phyloP scores from a whole-genome alignment of 202 grass and related monocot species.

The Saccharum hybrid region DNA sequence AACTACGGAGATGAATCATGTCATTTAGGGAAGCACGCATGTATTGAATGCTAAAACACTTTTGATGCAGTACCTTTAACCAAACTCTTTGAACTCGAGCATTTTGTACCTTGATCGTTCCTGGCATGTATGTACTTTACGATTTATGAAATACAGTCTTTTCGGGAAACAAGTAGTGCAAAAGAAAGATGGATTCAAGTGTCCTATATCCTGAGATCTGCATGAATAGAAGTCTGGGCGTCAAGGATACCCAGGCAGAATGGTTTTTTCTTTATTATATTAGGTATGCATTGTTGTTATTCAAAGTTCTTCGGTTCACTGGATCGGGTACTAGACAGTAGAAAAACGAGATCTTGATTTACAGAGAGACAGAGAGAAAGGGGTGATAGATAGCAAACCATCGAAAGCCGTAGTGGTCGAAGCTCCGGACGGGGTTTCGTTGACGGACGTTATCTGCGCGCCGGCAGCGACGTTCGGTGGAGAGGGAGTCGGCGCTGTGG shows the following conservation, averaged over 20 bases:
- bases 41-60: background rate
- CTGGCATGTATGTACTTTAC: background rate
- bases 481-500: too few species aligned
- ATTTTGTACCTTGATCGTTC: background rate
- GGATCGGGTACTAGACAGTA: too few species aligned
- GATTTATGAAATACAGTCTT: background rate
- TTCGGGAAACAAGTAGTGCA: background rate
- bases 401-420: too few species aligned
- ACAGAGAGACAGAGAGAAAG: too few species aligned
- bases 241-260: background rate
- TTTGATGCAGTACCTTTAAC: background rate
- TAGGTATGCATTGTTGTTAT: background rate
- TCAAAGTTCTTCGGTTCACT: too few species aligned
- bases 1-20: too few species aligned
- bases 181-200: background rate
- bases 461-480: too few species aligned
- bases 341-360: too few species aligned
- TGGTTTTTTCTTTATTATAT: background rate
- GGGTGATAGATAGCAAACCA: too few species aligned
- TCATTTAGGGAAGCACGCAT: background rate
- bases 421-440: too few species aligned
- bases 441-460: too few species aligned
- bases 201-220: background rate
- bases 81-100: background rate
- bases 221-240: background rate